Conservation (phyloP, 257 asterid species). For the Fraxinus quadrangulata region DNA sequence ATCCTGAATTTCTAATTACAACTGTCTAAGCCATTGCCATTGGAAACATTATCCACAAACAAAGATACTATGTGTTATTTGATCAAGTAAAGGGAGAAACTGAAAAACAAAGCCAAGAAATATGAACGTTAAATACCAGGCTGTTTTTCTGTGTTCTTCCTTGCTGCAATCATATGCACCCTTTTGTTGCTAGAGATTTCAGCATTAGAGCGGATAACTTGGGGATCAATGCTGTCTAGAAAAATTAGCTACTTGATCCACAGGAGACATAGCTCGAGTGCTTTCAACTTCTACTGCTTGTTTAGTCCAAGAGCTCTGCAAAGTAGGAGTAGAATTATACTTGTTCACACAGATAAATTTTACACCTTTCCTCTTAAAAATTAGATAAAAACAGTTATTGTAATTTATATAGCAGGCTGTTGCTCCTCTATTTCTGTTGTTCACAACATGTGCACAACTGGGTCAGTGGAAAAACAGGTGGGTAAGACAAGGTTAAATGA, state of each 20-base stretch:
- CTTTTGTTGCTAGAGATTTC: slow-evolving; percentile 44
- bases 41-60: slow-evolving; percentile 43
- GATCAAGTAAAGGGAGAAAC: slow-evolving; percentile 24
- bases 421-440: neutral
- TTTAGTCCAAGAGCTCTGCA: slow-evolving; percentile 85
- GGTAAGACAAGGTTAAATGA: neutral
- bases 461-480: neutral
- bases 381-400: neutral
- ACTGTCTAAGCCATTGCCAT: slow-evolving; percentile 36
- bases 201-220: slow-evolving; percentile 57
- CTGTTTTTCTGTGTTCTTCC: slow-evolving; percentile 44
- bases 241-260: slow-evolving; percentile 50
- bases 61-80: slow-evolving; percentile 15
- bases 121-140: slow-evolving; percentile 41
- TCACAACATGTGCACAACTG: neutral
- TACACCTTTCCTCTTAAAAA: neutral
- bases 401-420: neutral
- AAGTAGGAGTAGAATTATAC: slow-evolving; percentile 21
- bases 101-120: slow-evolving; percentile 18
- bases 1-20: slow-evolving; percentile 36
- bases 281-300: slow-evolving; percentile 65
- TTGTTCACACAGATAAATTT: slow-evolving; percentile 23
- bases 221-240: slow-evolving; percentile 65
- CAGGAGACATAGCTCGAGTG: slow-evolving; percentile 56
- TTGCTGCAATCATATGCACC: slow-evolving; percentile 35